A percentile compares a stretch with the other conserved stretches of the same genome.
Conservation (phyloP, 768 basidiomycete genomes). For the Leccinum pellstonianum region DNA sequence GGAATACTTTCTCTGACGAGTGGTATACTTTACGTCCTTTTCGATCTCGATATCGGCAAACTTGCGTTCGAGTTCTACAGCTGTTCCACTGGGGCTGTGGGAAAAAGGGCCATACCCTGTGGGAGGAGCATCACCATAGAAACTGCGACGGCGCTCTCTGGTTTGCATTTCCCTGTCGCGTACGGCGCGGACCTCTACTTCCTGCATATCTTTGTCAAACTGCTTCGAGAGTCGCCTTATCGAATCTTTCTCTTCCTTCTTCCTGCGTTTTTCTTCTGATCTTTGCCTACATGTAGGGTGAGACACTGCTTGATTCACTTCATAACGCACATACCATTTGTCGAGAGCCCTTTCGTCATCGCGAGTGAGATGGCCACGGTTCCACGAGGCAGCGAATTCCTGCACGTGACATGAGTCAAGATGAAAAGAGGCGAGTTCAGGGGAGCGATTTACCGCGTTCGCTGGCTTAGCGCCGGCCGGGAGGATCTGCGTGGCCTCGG, state of each 20-base stretch:
- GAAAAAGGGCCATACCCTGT: conserved; percentile 23
- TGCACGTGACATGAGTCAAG: conserved; percentile 24
- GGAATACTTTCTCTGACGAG: conserved; percentile 48
- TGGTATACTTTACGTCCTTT: conserved; percentile 29
- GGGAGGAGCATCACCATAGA: conserved; percentile 39
- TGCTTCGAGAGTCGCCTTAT: conserved; percentile 38
- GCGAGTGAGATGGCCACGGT: conserved; percentile 40
- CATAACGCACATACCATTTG: conserved; percentile 41
- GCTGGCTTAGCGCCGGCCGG: conserved; percentile 63
- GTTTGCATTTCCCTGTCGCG: conserved; percentile 55
- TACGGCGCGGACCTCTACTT: conserved; percentile 54
- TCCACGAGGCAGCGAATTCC: conserved; percentile 63
- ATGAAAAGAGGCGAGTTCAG: conserved; percentile 1
- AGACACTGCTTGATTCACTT: conserved; percentile 7
- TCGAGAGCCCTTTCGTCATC: conserved; percentile 42
- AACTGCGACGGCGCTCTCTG: conserved; percentile 55
- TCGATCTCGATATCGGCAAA: conserved; percentile 35
- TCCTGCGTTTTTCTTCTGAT: conserved; percentile 51
- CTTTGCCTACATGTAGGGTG: conserved; percentile 40
- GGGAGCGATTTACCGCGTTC: conserved; percentile 42
- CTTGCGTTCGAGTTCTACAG: conserved; percentile 39
- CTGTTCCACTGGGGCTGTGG: conserved; percentile 24
- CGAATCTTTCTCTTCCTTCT: conserved; percentile 47
- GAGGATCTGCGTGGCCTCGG: conserved; percentile 61
- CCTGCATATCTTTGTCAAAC: conserved; percentile 45